phyloP scores from a whole-genome alignment of 495 filamentous ascomycete genomes.

The Penicillium tannophilum region DNA sequence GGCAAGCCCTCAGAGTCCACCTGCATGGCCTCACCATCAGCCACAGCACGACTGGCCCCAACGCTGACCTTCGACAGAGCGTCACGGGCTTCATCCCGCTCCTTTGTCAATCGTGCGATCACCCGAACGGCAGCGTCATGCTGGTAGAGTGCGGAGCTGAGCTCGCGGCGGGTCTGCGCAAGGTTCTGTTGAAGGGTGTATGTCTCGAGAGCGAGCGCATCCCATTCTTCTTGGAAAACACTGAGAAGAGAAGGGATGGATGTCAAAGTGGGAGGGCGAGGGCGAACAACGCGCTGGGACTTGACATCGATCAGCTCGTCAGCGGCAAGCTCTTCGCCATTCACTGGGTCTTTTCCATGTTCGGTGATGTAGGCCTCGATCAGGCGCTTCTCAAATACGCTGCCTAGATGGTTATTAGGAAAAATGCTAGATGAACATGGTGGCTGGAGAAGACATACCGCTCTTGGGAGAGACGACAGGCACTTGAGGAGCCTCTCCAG shows the following conservation, averaged over 20 bases:
- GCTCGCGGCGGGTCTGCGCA: constrained; percentile 86
- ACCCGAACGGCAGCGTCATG: constrained; percentile 94
- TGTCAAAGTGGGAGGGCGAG: constrained; percentile 90
- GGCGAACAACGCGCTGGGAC: constrained; percentile 76
- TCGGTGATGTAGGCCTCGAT: constrained; percentile 95
- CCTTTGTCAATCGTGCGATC: constrained; percentile 82
- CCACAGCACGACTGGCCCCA: constrained; percentile 53
- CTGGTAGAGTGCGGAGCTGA: constrained; percentile 91
- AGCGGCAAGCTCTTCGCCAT: constrained; percentile 78
- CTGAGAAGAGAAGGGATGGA: constrained; percentile 95
- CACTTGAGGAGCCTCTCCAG: constrained; percentile 92
- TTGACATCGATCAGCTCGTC: constrained; percentile 90
- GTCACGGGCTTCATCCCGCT: constrained; percentile 90
- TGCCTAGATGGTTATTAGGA: constrained; percentile 56
- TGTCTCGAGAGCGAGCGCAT: constrained; percentile 85
- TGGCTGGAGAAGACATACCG: constrained; percentile 57
- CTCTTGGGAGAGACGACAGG: constrained; percentile 94
- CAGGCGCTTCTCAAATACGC: constrained; percentile 90
- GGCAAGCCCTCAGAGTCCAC: constrained; percentile 77
- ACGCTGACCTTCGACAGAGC: constrained; percentile 86
- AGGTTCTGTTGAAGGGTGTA: constrained; percentile 88
- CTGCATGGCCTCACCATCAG: constrained; percentile 83
- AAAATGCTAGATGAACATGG: constrained; percentile 8
- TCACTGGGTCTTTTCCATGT: constrained; percentile 92
- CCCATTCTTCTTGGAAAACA: constrained; percentile 99